These are phyloP conservation scores for Takashimella koratensis DNA, from an alignment of 1,284 basidiomycete species.

Conservation along the genomic window DNA sequence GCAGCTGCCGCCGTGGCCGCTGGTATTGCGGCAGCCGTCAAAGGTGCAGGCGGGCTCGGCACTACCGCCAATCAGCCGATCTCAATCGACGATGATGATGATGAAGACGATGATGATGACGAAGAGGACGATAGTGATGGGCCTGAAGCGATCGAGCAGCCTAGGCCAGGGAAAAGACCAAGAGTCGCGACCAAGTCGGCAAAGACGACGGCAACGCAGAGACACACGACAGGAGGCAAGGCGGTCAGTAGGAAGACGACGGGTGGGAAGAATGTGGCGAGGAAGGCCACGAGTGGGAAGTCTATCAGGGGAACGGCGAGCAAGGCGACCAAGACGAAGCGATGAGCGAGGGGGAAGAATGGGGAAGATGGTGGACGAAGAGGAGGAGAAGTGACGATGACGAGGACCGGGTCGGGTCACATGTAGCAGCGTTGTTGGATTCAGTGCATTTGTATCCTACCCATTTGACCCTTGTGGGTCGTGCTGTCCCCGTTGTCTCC, in stretches of 20 bases:
- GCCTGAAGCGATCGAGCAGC: conserved; percentile 18
- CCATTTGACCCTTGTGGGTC: no score
- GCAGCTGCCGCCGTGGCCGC: conserved; percentile 47
- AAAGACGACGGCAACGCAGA: conserved; percentile 16
- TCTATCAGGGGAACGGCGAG: conserved; percentile 6
- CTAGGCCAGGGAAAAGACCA: conserved; percentile 18
- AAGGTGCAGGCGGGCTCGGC: conserved; percentile 16
- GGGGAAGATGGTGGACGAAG: no score
- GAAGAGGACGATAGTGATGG: conserved; percentile 14
- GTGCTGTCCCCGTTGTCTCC: no score
- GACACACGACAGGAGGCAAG: conserved; percentile 22
- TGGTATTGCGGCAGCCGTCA: conserved; percentile 3
- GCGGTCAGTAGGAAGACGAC: conserved; percentile 15
- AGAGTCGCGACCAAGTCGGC: conserved; percentile 9
- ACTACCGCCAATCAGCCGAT: conserved; percentile 24
- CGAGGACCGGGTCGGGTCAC: no score
- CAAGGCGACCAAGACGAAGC: neutral
- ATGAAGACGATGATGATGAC: conserved; percentile 15
- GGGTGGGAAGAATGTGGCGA: conserved; percentile 13
- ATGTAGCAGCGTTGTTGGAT: no score
- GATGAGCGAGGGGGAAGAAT: neutral
- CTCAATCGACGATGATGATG: conserved; percentile 28
- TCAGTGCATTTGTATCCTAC: no score
- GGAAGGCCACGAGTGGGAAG: conserved; percentile 14
- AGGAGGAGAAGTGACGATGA: no score